phyloP scores from a whole-genome alignment of 106 monocot species.

The Chionographis japonica region DNA sequence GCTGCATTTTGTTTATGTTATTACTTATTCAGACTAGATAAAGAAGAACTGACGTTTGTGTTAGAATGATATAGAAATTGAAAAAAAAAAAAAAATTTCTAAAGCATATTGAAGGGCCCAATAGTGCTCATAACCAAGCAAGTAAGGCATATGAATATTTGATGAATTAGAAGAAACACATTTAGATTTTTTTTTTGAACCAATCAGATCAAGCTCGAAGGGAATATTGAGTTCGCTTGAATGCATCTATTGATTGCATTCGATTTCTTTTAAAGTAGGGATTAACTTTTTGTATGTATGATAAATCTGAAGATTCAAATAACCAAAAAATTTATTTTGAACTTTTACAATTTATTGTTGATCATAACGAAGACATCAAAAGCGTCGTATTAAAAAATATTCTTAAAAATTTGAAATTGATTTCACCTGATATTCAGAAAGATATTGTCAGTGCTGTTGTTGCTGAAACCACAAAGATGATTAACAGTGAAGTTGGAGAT shows the following conservation, averaged over 20 bases:
- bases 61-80: background rate
- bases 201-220: no score
- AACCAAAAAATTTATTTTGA: slow-evolving; percentile 12
- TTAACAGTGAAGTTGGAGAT: no score
- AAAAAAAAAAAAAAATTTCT: background rate
- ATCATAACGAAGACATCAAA: slow-evolving; percentile 7
- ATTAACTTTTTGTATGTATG: background rate
- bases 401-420: background rate
- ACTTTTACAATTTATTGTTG: slow-evolving; percentile 4
- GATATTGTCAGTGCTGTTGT: no score
- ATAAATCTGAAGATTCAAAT: slow-evolving; percentile 4
- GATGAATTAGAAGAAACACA: no score
- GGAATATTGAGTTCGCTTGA: slow-evolving; percentile 2
- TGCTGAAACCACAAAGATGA: no score
- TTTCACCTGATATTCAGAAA: no score
- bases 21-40: no score
- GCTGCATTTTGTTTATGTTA: no score
- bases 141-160: background rate
- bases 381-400: background rate
- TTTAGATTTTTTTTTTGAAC: no score
- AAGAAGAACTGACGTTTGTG: background rate
- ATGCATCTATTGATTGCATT: background rate
- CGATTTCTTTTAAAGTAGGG: background rate
- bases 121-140: slow-evolving; percentile 6
- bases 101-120: no score